Evolutionary conservation across 352 stramenopile species (phyloP), one percentile per base, ranked within the genome.

Genomic region (Phytophthora gonapodyides): DNA sequence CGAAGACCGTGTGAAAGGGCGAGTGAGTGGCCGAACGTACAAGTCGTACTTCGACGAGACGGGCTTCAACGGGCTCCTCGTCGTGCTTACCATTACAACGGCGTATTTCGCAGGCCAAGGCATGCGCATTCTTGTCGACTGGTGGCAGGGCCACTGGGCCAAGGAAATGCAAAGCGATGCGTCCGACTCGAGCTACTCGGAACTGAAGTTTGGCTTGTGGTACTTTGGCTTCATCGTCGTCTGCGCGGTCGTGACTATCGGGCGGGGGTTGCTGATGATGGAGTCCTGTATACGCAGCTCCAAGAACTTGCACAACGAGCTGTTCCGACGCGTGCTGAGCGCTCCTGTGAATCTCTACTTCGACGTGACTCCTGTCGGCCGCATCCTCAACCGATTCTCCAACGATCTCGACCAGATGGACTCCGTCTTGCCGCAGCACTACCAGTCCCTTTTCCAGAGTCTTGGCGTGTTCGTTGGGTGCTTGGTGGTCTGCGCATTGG

Each of bases 351-450:
- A 73, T 47, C 57, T 45, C 5, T 85, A 86, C 64, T 86, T 85
- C 47, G 73, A 86, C 24, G 60, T 82, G 44, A 87, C 76, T 12
- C 78, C 78, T 3, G 49, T 88, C 5, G 76, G 76, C 9, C 52
- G 67, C 13, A 82, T 85, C 55, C 55, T 85, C 27, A 85, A 83
- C 34, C 64, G 74, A 0, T 85, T 85, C 50, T 80, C 73, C 3
- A 75, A 69, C 30, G 76, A 85, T 31, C 53, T 84, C 9, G 76
- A 85, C 30, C 75, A 84, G 42, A 67, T 84, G 44, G 75, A 84
- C 57, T 67, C 57, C 0, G 17, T 66, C 9, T 44, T 84, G 49
- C 69, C 75, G 35, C 62, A 75, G 6, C 71, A 82, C 43, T 81
- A 78, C 42, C 64, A 75, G 19, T 31, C 38, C 2, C 41, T 75